A percentile compares a stretch with the other conserved stretches of the same genome.
phyloP scores from a whole-genome alignment of 2,329 filamentous ascomycete genomes.

The Zymoseptoria ardabiliae region DNA sequence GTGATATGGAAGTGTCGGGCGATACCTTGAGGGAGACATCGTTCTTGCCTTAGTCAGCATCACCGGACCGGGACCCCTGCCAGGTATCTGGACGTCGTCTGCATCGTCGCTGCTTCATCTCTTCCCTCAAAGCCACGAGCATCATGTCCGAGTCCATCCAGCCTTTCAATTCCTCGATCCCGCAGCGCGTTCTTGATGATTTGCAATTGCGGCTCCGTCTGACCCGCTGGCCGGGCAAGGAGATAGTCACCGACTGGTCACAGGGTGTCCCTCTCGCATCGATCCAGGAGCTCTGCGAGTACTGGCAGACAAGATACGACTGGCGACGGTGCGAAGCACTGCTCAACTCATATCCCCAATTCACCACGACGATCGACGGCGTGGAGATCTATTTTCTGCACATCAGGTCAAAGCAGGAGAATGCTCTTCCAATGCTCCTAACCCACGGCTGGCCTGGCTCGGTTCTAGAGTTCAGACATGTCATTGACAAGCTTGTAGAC shows the following conservation, averaged over 20 bases:
- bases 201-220: not conserved
- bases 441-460: constrained; percentile 31
- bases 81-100: no score
- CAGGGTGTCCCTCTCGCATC: constrained; percentile 53
- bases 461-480: constrained; percentile 26
- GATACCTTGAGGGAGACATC: no score
- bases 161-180: not conserved
- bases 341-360: constrained; percentile 46
- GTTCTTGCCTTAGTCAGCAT: no score
- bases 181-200: not conserved
- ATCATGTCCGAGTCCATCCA: not conserved
- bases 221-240: not conserved
- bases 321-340: constrained; percentile 43
- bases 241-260: constrained; percentile 36
- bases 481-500: constrained; percentile 27
- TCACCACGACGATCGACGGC: constrained; percentile 36
- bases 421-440: constrained; percentile 29
- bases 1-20: no score
- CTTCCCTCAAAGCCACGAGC: not conserved
- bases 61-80: no score
- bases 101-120: no score
- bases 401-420: constrained; percentile 40
- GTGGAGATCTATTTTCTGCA: constrained; percentile 44
- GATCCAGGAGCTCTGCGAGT: constrained; percentile 48
- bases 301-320: constrained; percentile 51